Percentiles rank a stretch among this genome's conserved stretches.
These are phyloP conservation scores for Aspergillus persii DNA, from an alignment of 2,329 filamentous ascomycete species.

Conservation along the genomic window DNA sequence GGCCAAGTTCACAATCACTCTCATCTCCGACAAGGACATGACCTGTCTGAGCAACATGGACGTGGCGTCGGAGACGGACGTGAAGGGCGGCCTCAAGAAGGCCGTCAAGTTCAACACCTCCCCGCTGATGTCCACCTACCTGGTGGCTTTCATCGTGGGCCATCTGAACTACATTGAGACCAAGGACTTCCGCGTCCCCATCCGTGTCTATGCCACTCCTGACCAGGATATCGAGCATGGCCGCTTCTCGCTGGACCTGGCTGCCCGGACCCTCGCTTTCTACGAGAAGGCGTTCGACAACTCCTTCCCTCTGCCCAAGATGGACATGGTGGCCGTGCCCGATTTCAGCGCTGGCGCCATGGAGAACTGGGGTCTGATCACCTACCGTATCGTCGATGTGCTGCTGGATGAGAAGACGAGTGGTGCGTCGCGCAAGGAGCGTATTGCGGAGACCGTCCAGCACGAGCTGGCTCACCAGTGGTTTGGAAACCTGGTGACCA, in stretches of 20 bases:
- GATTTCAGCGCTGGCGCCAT: conserved; percentile 95
- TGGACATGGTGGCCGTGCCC: conserved; percentile 95
- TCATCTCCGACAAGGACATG: conserved; percentile 84
- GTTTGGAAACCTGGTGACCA: conserved; percentile 96
- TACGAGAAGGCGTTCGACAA: conserved; percentile 94
- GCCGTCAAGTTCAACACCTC: conserved; percentile 89
- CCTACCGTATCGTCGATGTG: conserved; percentile 88
- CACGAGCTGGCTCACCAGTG: conserved; percentile 97
- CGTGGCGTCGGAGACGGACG: conserved; percentile 72
- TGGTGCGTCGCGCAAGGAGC: conserved; percentile 84
- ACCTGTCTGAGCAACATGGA: conserved; percentile 98
- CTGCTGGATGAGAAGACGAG: conserved; percentile 89
- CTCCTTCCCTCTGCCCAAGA: conserved; percentile 84
- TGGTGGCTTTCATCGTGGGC: conserved; percentile 89
- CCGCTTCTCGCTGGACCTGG: conserved; percentile 84
- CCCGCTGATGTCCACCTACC: conserved; percentile 93
- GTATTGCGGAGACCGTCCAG: conserved; percentile 92
- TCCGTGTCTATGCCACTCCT: conserved; percentile 89
- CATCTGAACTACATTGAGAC: conserved; percentile 94
- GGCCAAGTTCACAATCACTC: conserved; percentile 84
- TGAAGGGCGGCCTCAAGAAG: conserved; percentile 67
- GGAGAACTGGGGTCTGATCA: conserved; percentile 98
- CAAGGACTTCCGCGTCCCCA: conserved; percentile 83
- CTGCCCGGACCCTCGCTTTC: conserved; percentile 84
- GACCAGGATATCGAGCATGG: conserved; percentile 89